A percentile compares a stretch with the other conserved stretches of the same genome.
These are phyloP conservation scores for Cryptococcus sp. DNA, from an alignment of 1,284 basidiomycete species.

Conservation along the genomic window DNA sequence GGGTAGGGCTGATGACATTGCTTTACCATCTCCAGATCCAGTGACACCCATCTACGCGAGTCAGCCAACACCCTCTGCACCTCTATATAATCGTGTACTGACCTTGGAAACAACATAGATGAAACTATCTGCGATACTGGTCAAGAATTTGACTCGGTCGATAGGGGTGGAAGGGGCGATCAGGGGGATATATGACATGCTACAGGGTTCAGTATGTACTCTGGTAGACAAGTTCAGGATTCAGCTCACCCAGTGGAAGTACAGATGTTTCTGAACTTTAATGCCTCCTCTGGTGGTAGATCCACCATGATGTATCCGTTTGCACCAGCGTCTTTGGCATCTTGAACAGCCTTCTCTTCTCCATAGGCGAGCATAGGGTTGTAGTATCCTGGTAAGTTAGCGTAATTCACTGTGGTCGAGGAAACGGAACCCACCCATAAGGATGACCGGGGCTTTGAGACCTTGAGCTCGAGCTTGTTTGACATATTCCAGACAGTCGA, in stretches of 20 bases:
- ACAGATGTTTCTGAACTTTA: slow-evolving; percentile 84
- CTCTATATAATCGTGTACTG: slow-evolving; percentile 10
- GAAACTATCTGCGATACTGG: slow-evolving; percentile 91
- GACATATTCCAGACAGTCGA: slow-evolving; percentile 68
- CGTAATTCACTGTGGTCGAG: too few species aligned
- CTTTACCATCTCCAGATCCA: slow-evolving; percentile 72
- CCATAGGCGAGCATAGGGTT: slow-evolving; percentile 94
- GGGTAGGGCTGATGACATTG: slow-evolving; percentile 70
- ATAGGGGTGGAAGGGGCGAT: slow-evolving; percentile 91
- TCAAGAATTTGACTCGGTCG: slow-evolving; percentile 81
- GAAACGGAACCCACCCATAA: slow-evolving; percentile 70
- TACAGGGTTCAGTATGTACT: slow-evolving; percentile 34
- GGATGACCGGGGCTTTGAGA: slow-evolving; percentile 75
- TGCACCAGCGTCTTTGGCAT: slow-evolving; percentile 81
- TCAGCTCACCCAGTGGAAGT: slow-evolving; percentile 64
- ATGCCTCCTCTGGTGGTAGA: slow-evolving; percentile 93
- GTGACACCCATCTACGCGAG: slow-evolving; percentile 86
- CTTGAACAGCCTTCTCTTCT: slow-evolving; percentile 85
- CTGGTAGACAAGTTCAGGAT: too few species aligned
- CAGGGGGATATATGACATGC: slow-evolving; percentile 92
- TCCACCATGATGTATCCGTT: slow-evolving; percentile 99
- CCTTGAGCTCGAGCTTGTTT: slow-evolving; percentile 74
- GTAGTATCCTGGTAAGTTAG: slow-evolving; percentile 71
- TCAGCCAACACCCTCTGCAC: not conserved
- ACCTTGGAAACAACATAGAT: slow-evolving; percentile 95